Percentiles rank a stretch among this genome's conserved stretches.
These are phyloP conservation scores for Syzygium oleosum DNA, from an alignment of 345 rosid genomes.

Conservation along the genomic window DNA sequence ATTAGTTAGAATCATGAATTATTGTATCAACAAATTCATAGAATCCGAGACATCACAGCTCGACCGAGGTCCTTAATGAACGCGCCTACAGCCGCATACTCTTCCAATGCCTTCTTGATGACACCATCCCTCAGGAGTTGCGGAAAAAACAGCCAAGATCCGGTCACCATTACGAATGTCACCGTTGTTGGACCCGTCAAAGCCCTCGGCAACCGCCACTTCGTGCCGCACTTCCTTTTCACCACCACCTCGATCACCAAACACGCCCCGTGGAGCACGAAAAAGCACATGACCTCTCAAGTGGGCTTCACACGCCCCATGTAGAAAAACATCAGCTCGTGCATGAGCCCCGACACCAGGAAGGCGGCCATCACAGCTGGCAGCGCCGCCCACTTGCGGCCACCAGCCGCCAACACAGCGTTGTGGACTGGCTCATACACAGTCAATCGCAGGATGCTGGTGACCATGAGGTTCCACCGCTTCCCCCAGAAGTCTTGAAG, in stretches of 20 bases:
- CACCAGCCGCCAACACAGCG: neutral
- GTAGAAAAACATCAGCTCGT: conserved; percentile 20
- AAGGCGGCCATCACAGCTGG: conserved; percentile 16
- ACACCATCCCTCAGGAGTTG: conserved; percentile 7
- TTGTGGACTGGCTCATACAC: conserved; percentile 9
- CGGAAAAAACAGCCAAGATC: conserved; percentile 25
- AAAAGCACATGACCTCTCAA: conserved; percentile 17
- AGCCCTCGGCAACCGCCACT: conserved; percentile 36
- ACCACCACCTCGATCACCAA: conserved; percentile 6
- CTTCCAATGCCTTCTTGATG: conserved; percentile 22
- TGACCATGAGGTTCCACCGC: conserved; percentile 27
- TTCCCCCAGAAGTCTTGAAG: conserved; percentile 28
- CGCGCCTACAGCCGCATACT: conserved; percentile 20
- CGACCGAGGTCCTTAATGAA: neutral
- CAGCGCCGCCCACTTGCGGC: conserved; percentile 9
- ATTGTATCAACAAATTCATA: neutral
- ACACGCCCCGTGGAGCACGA: conserved; percentile 16
- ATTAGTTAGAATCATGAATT: neutral
- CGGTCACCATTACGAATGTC: conserved; percentile 19
- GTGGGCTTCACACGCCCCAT: conserved; percentile 14
- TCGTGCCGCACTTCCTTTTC: conserved; percentile 27
- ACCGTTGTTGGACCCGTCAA: conserved; percentile 25
- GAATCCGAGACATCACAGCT: neutral
- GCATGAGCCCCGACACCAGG: conserved; percentile 17
- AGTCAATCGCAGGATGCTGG: conserved; percentile 14